Conservation (phyloP, 2,329 filamentous ascomycete species). For the Hymenoscyphus infarciens region DNA sequence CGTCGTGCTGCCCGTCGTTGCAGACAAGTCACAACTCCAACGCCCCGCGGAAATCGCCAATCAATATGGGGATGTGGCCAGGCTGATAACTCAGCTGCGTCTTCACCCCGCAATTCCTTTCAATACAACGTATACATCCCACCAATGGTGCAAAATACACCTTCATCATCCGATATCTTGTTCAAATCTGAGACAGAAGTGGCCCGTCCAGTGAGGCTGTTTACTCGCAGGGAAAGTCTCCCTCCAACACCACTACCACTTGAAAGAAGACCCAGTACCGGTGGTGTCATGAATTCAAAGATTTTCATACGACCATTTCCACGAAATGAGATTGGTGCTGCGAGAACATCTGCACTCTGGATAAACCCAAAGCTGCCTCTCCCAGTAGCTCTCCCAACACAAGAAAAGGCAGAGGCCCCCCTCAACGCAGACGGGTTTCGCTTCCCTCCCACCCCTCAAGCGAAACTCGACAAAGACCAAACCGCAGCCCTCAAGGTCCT, state of each 20-base stretch:
- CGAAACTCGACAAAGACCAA: background rate
- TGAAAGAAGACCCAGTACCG: background rate
- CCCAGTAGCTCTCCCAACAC: background rate
- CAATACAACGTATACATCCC: background rate
- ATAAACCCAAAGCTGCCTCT: background rate
- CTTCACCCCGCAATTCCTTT: background rate
- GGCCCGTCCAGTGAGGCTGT: background rate
- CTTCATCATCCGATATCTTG: background rate
- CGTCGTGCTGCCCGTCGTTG: background rate
- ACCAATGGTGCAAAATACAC: background rate
- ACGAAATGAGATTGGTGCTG: background rate
- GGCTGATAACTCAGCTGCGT: background rate
- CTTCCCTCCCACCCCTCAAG: background rate
- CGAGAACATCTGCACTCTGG: background rate
- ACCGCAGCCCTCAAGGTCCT: background rate
- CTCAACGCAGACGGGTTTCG: background rate
- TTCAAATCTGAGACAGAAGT: background rate
- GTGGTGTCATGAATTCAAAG: constrained; percentile 3
- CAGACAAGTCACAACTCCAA: background rate
- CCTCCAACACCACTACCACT: background rate
- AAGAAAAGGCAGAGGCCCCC: background rate
- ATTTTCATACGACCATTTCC: background rate
- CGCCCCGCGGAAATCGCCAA: background rate
- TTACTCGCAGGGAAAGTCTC: background rate
- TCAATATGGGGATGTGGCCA: background rate